These are phyloP conservation scores for Aspergillus pseudotamarii DNA, from an alignment of 2,329 filamentous ascomycete genomes.

Conservation along the genomic window DNA sequence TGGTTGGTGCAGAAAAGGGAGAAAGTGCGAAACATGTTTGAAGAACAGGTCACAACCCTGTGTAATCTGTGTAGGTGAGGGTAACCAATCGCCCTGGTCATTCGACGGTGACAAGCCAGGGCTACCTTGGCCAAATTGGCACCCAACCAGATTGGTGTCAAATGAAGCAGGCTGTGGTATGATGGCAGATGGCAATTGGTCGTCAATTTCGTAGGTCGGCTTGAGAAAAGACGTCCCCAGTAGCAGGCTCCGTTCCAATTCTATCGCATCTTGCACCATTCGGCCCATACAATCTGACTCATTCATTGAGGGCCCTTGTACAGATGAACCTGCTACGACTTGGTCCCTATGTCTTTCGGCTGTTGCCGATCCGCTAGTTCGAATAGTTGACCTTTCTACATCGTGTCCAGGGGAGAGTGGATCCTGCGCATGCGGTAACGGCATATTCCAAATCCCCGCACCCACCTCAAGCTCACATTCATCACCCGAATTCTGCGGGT, in stretches of 20 bases:
- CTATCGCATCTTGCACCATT: conserved; percentile 12
- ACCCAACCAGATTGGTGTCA: conserved; percentile 2
- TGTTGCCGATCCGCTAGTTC: background rate
- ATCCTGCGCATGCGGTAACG: background rate
- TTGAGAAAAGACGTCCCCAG: conserved; percentile 18
- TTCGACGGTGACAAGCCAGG: conserved; percentile 5
- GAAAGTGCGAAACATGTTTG: conserved; percentile 38
- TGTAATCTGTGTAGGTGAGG: conserved; percentile 33
- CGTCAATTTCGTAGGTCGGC: conserved; percentile 9
- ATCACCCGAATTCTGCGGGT: background rate
- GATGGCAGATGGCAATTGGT: background rate
- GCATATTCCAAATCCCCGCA: background rate
- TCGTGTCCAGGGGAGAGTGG: background rate
- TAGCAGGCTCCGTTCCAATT: conserved; percentile 21
- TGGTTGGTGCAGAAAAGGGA: conserved; percentile 42
- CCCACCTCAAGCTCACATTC: conserved; percentile 11
- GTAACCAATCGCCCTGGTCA: conserved; percentile 33
- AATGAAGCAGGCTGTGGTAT: background rate
- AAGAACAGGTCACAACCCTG: conserved; percentile 42
- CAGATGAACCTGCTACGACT: too few relatives aligned
- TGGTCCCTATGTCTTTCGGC: background rate
- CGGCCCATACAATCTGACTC: background rate
- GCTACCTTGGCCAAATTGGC: conserved; percentile 5
- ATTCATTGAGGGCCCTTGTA: background rate
- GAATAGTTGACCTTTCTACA: background rate